These are phyloP conservation scores for Fusarium compactum DNA, from an alignment of 2,329 filamentous ascomycete genomes.

Conservation along the genomic window DNA sequence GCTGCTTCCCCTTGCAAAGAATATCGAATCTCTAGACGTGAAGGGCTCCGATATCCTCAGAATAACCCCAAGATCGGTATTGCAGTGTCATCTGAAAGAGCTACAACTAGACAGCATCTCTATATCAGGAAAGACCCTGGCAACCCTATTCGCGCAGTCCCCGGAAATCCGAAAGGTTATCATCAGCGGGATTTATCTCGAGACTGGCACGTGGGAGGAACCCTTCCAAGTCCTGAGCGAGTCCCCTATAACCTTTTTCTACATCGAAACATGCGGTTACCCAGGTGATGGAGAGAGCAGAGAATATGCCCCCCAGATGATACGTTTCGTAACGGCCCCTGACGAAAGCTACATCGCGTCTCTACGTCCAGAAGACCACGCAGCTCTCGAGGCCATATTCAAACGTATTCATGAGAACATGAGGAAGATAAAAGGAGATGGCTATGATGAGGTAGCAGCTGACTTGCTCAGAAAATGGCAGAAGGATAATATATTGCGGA, in stretches of 20 bases:
- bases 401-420: not conserved
- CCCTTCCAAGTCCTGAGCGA: not conserved
- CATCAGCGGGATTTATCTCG: not conserved
- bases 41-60: not conserved
- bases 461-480: not conserved
- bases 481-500: not conserved
- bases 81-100: not conserved
- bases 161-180: not conserved
- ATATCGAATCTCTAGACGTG: not conserved
- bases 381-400: not conserved
- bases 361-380: not conserved
- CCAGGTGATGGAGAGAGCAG: not conserved
- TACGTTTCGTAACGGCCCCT: not conserved
- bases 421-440: not conserved
- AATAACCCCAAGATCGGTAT: not conserved
- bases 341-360: not conserved
- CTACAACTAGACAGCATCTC: not conserved
- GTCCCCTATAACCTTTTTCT: not conserved
- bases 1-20: not conserved
- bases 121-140: not conserved
- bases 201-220: not conserved
- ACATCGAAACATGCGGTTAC: slow-evolving; percentile 4
- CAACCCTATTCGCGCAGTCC: not conserved
- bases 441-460: not conserved
- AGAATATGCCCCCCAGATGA: rapidly evolving